Evolutionary conservation across 495 filamentous ascomycete species (phyloP), one percentile per base, ranked within the genome.

Genomic region (Neurospora sp.): DNA sequence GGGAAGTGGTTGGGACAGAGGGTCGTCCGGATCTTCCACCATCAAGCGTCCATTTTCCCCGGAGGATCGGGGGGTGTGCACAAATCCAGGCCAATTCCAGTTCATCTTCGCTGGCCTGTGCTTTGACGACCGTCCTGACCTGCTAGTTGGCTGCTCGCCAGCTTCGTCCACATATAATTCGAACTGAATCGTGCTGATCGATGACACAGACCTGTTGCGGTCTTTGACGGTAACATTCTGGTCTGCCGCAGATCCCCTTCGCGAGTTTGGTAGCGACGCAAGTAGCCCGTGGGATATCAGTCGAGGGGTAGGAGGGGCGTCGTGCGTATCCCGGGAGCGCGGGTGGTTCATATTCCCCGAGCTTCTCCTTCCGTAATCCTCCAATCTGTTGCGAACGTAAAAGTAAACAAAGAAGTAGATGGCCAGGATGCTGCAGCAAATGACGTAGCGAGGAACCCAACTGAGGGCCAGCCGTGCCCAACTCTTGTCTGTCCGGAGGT

Each of bases 391-490:
- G 18, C 84, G 82, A 14, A 92, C 87, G 74, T 92, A 90, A n/a
- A 89, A 76, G 76, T 93, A 93, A 39, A 94, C 89, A 3, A 86
- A 84, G 35, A 86, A 80, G 73, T 92, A 92, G 11, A 93, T 87
- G 69, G 82, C 76, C 12, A 91, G 75, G 71, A 93, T 89, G 53
- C 85, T 82, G 41, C 83, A 78, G 74, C 90, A 87, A 39, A 94
- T 89, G 35, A 92, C 70, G 73, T 94, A 94, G 39, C 92, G 85
- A 39, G 92, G 92, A 18, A 89, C 83, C 92, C 92, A 94, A 68
- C 86, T 86, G 39, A 94, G 82, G 4, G 86, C 88, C 39, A 91
- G 81, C 42, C 89, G 85, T 74, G 89, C 90, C 90, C 90, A 92
- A 42, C 83, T 81, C n/a, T 84, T 84, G 31, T 87, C 82, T 14